Evolutionary conservation across 345 rosid species (phyloP), one percentile per base, ranked within the genome.

Genomic region (Lagerstroemia speciosa): DNA sequence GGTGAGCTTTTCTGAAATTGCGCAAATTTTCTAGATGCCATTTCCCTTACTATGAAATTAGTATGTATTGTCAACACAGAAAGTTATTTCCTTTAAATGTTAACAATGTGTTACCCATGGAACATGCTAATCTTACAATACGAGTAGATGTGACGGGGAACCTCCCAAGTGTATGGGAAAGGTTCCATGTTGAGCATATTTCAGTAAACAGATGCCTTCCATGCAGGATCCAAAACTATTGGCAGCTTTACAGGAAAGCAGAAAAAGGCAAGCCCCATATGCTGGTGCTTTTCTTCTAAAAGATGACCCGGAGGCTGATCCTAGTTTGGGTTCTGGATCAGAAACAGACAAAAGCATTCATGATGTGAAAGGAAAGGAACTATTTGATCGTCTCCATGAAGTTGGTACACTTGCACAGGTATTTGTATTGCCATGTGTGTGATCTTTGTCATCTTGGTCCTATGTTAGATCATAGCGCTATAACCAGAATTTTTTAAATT

Each of bases 321-420:
- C 96, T 71, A 81, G 77, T 67, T 58, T 75, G 64, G 83, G 83
- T 76, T 76, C 92, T 58, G 80, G 80, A 69, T 71, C 89, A 62
- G 97, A 92, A 62, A 43, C 84, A 36, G 98, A 91, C 55, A 94
- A 91, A 84, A 84, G 74, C 68, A 74, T 83, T 29, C 71, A 70
- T 61, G 93, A 87, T 14, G 79, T 94, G 36, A 89, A 85, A 82
- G 99, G 99, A 69, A 88, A 90, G 82, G 92, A 88, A 27, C 77
- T 94, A 64, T 88, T 77, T 69, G 73, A 81, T 67, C 92, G 96
- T 53, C 97, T 94, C 71, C 89, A 90, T 76, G 90, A 92, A 92
- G 96, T 91, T 82, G 99, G 98, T 71, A 88, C 98, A 33, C 97
- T 94, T 75, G 99, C 93, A 57, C 98, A 89, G 99, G 98, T 94